These are phyloP conservation scores for Yamadazyma pseudoaaseri DNA, from an alignment of 1,139 yeast genomes.

Conservation along the genomic window DNA sequence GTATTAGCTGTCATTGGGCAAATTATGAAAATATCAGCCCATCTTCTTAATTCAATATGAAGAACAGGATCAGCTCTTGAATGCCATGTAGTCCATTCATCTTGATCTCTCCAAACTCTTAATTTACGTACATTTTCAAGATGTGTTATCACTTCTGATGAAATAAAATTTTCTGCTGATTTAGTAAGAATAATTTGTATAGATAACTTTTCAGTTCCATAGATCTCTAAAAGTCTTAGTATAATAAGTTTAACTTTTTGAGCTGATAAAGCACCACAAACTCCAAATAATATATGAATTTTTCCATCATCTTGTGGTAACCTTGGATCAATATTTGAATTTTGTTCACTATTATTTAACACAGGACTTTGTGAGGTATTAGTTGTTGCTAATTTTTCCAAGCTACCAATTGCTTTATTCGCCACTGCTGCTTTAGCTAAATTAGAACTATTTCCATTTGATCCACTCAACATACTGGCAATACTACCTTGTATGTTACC, in stretches of 20 bases:
- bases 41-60: slow-evolving; percentile 87
- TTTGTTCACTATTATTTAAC: slow-evolving; percentile 34
- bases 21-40: slow-evolving; percentile 91
- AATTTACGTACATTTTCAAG: slow-evolving; percentile 44
- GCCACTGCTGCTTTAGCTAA: not conserved
- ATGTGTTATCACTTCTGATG: slow-evolving; percentile 49
- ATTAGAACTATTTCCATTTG: not conserved
- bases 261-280: slow-evolving; percentile 85
- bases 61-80: slow-evolving; percentile 85
- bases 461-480: not conserved
- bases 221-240: slow-evolving; percentile 73
- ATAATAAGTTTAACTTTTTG: slow-evolving; percentile 74
- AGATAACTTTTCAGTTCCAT: slow-evolving; percentile 68
- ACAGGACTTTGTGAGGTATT: slow-evolving; percentile 10
- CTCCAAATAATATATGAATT: slow-evolving; percentile 81
- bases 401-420: slow-evolving; percentile 13
- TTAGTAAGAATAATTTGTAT: slow-evolving; percentile 81
- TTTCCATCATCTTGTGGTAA: slow-evolving; percentile 91
- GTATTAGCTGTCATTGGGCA: slow-evolving; percentile 93
- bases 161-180: slow-evolving; percentile 78
- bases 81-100: slow-evolving; percentile 91
- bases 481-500: slow-evolving; percentile 16
- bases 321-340: slow-evolving; percentile 68
- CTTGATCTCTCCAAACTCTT: slow-evolving; percentile 82
- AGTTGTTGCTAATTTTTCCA: slow-evolving; percentile 14